Base-by-base conservation (phyloP, 2,329 filamentous ascomycete genomes). In the Penicillium sp. region DNA sequence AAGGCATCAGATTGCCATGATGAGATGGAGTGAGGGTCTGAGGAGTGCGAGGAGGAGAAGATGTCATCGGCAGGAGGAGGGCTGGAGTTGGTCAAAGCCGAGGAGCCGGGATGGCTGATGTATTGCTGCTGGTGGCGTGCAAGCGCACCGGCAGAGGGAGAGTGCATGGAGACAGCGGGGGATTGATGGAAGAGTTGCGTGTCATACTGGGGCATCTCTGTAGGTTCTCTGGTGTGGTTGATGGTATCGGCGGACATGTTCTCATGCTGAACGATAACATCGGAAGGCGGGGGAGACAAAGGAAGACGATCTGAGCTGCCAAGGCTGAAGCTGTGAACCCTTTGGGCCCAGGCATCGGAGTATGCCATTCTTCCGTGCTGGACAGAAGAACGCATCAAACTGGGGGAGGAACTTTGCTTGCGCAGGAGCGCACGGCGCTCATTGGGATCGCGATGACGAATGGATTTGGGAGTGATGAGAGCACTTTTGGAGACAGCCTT, bases 331-430 rank as follows among this genome's bases (percentile, higher is more conserved):
- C 76, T 76, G 50, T 80, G 75, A 39, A 81, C 71, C 50, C 78
- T 76, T 56, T 78, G 74, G 33, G 74, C 70, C 80, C 81, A 83
- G 41, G 67, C 60, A 43, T 74, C 64, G 64, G 72, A 60, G 71
- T 70, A 71, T 41, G 65, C 66, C 67, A 70, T 72, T 56, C 62
- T 72, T 52, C 58, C 61, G 51, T 75, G 64, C 66, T 73, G 66
- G 70, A 75, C 73, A 20, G 76, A 75, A 35, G 79, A 73, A 58
- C 74, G 78, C 74, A 80, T 80, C 74, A 81, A 77, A 59, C 76
- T 80, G 38, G 76, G 71, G 23, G 70, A 75, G 49, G 66, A 68
- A 57, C 62, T 76, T 62, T 70, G 72, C 66, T 68, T 73, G 65
- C 65, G 71, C 58, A 69, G 60, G 40, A 65, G 52, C 40, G 61